These are phyloP conservation scores for Petunia axillaris DNA, from an alignment of 257 asterid species.

Conservation along the genomic window DNA sequence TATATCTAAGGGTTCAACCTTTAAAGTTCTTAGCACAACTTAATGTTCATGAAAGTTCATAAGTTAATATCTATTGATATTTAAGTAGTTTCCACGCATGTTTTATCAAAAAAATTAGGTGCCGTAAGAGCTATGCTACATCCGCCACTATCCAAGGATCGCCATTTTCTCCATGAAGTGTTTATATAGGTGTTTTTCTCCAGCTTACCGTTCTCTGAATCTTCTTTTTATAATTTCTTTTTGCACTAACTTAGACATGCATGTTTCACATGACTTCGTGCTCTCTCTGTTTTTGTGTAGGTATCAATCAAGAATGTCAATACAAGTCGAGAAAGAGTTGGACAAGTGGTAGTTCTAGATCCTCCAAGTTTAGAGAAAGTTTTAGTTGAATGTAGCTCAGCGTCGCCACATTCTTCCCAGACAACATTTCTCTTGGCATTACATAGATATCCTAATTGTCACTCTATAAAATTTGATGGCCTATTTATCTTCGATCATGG, in stretches of 20 bases:
- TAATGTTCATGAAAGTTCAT: too few relatives aligned
- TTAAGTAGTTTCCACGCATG: too few relatives aligned
- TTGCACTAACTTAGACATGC: constrained; percentile 18
- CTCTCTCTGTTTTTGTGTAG: constrained; percentile 40
- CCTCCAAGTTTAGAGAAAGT: constrained; percentile 52
- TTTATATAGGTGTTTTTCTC: not conserved
- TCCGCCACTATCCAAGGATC: not conserved
- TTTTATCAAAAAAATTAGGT: too few relatives aligned
- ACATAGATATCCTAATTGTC: constrained; percentile 46
- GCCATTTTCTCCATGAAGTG: not conserved
- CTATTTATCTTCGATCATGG: constrained; percentile 79
- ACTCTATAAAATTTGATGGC: constrained; percentile 54
- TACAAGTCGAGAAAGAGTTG: constrained; percentile 61
- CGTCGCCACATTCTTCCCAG: constrained; percentile 36
- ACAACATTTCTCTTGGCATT: constrained; percentile 65
- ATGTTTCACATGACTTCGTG: constrained; percentile 11
- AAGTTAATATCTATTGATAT: too few relatives aligned
- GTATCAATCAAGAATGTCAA: constrained; percentile 62
- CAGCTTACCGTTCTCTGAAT: not conserved
- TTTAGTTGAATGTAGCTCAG: constrained; percentile 32
- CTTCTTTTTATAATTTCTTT: constrained; percentile 1
- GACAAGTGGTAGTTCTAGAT: constrained; percentile 81
- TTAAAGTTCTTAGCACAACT: too few relatives aligned
- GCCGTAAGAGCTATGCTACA: too few relatives aligned
- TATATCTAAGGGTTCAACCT: too few relatives aligned